Evolutionary conservation across 2,329 filamentous ascomycete genomes (phyloP).

Genomic region (Orbilia blumenaviensis): DNA sequence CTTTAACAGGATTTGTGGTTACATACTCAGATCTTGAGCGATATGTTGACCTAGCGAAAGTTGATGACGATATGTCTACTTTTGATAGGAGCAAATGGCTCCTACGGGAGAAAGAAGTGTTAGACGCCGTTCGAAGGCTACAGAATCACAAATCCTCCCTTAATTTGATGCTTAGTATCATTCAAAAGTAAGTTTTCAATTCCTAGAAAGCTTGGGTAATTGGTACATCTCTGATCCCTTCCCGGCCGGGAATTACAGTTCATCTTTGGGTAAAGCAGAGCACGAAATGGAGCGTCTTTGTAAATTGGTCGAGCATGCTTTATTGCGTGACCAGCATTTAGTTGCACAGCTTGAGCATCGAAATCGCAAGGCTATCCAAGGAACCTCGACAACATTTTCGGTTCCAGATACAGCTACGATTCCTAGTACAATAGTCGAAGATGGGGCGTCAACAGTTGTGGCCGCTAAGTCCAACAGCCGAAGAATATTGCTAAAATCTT

Average conservation of each 20-base stretch:
- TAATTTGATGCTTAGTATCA: conserved; percentile 20
- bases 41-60: conserved; percentile 2
- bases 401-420: neutral
- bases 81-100: conserved; percentile 25
- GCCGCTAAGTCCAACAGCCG: neutral
- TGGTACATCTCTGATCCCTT: no score
- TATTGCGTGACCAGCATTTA: neutral
- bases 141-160: conserved; percentile 32
- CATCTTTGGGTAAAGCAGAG: neutral
- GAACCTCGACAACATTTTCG: neutral
- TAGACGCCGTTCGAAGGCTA: conserved; percentile 9
- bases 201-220: no score
- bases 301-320: neutral
- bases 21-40: conserved; percentile 22
- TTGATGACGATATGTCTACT: neutral
- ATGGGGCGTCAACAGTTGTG: neutral
- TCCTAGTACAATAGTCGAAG: neutral
- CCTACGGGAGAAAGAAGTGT: conserved; percentile 16
- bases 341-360: neutral
- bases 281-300: neutral
- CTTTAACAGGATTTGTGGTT: conserved; percentile 17
- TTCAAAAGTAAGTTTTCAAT: conserved; percentile 20
- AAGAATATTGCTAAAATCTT: neutral
- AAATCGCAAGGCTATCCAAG: neutral
- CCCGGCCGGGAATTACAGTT: no score